These are phyloP conservation scores for Podaxis sp. DNA, from an alignment of 768 basidiomycete genomes.

Conservation along the genomic window DNA sequence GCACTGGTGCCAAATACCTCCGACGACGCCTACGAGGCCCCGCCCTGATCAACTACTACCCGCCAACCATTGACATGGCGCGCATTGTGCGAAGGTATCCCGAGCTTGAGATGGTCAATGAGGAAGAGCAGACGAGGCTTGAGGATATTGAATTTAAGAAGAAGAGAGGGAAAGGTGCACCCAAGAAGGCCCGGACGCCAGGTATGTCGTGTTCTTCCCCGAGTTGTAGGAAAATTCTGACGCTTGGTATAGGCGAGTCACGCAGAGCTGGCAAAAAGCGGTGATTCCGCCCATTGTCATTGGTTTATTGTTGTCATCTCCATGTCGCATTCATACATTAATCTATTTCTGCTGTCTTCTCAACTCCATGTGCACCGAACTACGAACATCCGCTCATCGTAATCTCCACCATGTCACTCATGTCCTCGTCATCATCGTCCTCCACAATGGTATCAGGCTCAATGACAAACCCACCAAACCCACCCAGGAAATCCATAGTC, in stretches of 20 bases:
- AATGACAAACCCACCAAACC: constrained; percentile 31
- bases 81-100: constrained; percentile 50
- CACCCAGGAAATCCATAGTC: constrained; percentile 61
- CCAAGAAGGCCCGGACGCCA: constrained; percentile 72
- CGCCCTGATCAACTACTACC: constrained; percentile 85
- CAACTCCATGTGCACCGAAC: background rate
- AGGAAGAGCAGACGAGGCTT: constrained; percentile 64
- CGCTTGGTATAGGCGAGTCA: constrained; percentile 7
- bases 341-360: background rate
- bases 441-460: constrained; percentile 19
- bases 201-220: constrained; percentile 35
- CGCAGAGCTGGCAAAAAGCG: constrained; percentile 10
- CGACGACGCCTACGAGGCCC: constrained; percentile 80
- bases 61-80: constrained; percentile 53
- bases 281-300: background rate
- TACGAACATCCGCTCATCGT: constrained; percentile 1
- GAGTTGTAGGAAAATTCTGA: background rate
- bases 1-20: constrained; percentile 93
- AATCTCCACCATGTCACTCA: constrained; percentile 12
- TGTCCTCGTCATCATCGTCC: constrained; percentile 4
- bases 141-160: constrained; percentile 67
- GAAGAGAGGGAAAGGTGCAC: constrained; percentile 79
- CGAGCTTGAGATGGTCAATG: constrained; percentile 59
- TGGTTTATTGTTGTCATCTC: background rate
- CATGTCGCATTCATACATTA: background rate